These are phyloP conservation scores for Fraxinus greggii DNA, from an alignment of 305 asterid species.

Conservation along the genomic window DNA sequence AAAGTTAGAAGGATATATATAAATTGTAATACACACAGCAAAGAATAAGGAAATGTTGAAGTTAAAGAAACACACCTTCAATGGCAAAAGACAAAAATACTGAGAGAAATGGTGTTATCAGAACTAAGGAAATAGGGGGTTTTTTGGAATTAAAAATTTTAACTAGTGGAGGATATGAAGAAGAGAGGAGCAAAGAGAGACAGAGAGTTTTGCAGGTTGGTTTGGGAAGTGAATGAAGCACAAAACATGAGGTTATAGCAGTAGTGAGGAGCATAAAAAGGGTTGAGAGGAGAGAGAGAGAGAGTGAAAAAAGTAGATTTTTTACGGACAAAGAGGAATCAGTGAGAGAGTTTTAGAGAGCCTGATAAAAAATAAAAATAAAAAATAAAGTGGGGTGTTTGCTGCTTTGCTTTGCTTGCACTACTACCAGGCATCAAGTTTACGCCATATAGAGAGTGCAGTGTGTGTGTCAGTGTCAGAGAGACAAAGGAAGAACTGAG, in stretches of 20 bases:
- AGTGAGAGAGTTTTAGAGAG: slow-evolving; percentile 23
- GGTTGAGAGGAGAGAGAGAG: slow-evolving; percentile 22
- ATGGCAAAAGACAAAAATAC: slow-evolving; percentile 22
- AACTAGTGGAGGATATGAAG: slow-evolving; percentile 21
- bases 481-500: slow-evolving; percentile 25
- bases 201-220: slow-evolving; percentile 37
- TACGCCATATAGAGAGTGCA: slow-evolving; percentile 37
- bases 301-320: neutral
- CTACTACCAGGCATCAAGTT: slow-evolving; percentile 49
- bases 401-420: slow-evolving; percentile 51
- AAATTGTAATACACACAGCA: slow-evolving; percentile 12
- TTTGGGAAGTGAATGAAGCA: slow-evolving; percentile 45
- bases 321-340: slow-evolving; percentile 21
- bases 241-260: slow-evolving; percentile 47
- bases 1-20: slow-evolving; percentile 19
- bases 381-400: slow-evolving; percentile 29
- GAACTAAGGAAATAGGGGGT: slow-evolving; percentile 16
- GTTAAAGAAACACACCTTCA: slow-evolving; percentile 11
- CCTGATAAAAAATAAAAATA: neutral
- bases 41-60: slow-evolving; percentile 18
- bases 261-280: slow-evolving; percentile 40
- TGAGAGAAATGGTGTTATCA: slow-evolving; percentile 16
- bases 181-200: slow-evolving; percentile 24
- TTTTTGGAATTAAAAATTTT: neutral
- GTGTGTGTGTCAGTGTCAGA: slow-evolving; percentile 36